These are phyloP conservation scores for Lepidium didymum DNA, from an alignment of 345 rosid species.

Conservation along the genomic window DNA sequence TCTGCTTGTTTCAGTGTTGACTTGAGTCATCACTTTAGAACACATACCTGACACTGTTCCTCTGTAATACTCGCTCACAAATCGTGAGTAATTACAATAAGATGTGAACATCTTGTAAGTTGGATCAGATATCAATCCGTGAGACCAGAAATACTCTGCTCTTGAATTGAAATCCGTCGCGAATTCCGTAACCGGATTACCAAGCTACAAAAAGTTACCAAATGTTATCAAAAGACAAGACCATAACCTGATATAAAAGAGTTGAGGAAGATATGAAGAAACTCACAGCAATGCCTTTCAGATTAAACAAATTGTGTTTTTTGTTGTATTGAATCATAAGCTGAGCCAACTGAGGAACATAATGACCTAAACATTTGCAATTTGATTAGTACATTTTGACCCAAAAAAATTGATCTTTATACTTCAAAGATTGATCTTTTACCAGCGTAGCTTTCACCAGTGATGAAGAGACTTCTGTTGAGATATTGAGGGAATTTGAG, in stretches of 20 bases:
- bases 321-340: slow-evolving; percentile 64
- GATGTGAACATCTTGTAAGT: slow-evolving; percentile 78
- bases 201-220: slow-evolving; percentile 40
- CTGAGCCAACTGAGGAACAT: slow-evolving; percentile 76
- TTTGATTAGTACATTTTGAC: not conserved
- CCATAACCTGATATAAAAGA: not conserved
- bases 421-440: not conserved
- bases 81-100: slow-evolving; percentile 74
- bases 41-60: slow-evolving; percentile 60
- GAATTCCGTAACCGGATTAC: slow-evolving; percentile 81
- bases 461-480: slow-evolving; percentile 78
- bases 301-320: slow-evolving; percentile 53
- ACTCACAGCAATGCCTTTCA: slow-evolving; percentile 85
- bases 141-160: slow-evolving; percentile 96
- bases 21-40: slow-evolving; percentile 71
- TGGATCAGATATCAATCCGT: slow-evolving; percentile 80
- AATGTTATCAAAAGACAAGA: not conserved
- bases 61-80: slow-evolving; percentile 70
- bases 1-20: slow-evolving; percentile 68
- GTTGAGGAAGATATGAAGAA: not conserved
- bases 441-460: slow-evolving; percentile 99
- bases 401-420: not conserved
- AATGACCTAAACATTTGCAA: slow-evolving; percentile 44
- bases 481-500: slow-evolving; percentile 80
- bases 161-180: slow-evolving; percentile 82